Evolutionary conservation across 768 basidiomycete genomes (phyloP).

Genomic region (Arthromyces matolae): DNA sequence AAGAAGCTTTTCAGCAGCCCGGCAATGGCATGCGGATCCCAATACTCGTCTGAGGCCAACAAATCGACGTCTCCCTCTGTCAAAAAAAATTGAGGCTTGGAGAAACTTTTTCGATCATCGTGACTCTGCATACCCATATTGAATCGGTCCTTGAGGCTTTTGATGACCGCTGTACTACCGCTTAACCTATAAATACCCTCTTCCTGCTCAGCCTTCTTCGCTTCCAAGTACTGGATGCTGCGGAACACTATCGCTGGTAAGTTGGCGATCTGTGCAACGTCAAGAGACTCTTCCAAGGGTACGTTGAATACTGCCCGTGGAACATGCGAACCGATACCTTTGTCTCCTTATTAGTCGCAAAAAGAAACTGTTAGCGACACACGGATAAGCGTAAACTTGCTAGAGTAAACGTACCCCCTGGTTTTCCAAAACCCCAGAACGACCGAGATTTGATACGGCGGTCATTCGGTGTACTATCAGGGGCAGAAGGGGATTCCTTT

Average conservation of each 20-base stretch:
- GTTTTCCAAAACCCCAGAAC: slow-evolving; percentile 90
- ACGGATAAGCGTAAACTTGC: too few relatives aligned
- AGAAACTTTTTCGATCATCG: too few relatives aligned
- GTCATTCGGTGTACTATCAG: slow-evolving; percentile 45
- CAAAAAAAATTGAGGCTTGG: too few relatives aligned
- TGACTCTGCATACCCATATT: slow-evolving; percentile 82
- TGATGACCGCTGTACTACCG: slow-evolving; percentile 94
- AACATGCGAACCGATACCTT: slow-evolving; percentile 32
- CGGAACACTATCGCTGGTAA: slow-evolving; percentile 95
- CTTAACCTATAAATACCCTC: slow-evolving; percentile 97
- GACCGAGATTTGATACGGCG: slow-evolving; percentile 85
- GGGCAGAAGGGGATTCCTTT: slow-evolving; percentile 54
- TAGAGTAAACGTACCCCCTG: slow-evolving; percentile 46
- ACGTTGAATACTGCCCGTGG: slow-evolving; percentile 87
- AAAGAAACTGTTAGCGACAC: too few relatives aligned
- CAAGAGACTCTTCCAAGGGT: slow-evolving; percentile 80
- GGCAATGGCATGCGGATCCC: slow-evolving; percentile 97
- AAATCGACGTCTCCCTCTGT: slow-evolving; percentile 96
- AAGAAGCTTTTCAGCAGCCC: slow-evolving; percentile 92
- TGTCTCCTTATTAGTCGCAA: slow-evolving; percentile 32
- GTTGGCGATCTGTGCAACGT: slow-evolving; percentile 84
- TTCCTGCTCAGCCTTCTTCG: slow-evolving; percentile 91
- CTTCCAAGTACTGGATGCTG: slow-evolving; percentile 91
- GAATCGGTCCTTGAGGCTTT: slow-evolving; percentile 88
- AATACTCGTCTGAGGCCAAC: slow-evolving; percentile 82